Evolutionary conservation across 2,329 filamentous ascomycete genomes (phyloP).

Genomic region (Coleophoma eucalyptorum): DNA sequence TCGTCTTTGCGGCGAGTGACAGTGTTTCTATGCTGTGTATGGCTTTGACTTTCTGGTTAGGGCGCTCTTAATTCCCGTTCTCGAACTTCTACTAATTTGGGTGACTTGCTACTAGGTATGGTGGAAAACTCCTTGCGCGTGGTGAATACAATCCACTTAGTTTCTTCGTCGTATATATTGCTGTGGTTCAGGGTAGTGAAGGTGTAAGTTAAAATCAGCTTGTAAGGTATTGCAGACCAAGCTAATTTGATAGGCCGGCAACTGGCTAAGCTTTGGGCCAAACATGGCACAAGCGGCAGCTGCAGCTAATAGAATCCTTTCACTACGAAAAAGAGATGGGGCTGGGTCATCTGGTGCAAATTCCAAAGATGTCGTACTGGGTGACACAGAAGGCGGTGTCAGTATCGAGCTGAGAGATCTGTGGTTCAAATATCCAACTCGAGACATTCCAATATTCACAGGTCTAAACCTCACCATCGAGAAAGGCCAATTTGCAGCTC

Average conservation of each 20-base stretch:
- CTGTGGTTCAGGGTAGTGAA: constrained; percentile 48
- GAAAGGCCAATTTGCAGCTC: constrained; percentile 64
- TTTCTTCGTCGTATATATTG: constrained; percentile 53
- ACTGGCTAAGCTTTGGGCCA: constrained; percentile 47
- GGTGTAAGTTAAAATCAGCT: constrained; percentile 20
- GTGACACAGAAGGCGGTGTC: constrained; percentile 36
- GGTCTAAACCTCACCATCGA: constrained; percentile 61
- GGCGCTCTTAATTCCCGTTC: no score
- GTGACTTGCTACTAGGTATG: constrained; percentile 20
- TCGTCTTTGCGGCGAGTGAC: constrained; percentile 50
- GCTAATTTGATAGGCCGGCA: constrained; percentile 29
- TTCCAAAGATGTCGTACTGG: background rate
- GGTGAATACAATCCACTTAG: constrained; percentile 35
- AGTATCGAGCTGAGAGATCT: constrained; percentile 53
- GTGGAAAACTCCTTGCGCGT: constrained; percentile 37
- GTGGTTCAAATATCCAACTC: constrained; percentile 57
- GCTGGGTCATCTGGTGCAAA: background rate
- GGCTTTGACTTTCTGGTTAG: constrained; percentile 52
- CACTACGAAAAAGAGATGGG: constrained; percentile 16
- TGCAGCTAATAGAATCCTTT: constrained; percentile 57
- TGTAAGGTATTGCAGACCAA: no score
- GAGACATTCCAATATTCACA: constrained; percentile 52
- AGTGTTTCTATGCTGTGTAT: constrained; percentile 52
- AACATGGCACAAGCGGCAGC: constrained; percentile 56
- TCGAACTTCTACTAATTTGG: no score